Evolutionary conservation across 345 rosid species (phyloP).

Genomic region (Stellera chamaejasme): DNA sequence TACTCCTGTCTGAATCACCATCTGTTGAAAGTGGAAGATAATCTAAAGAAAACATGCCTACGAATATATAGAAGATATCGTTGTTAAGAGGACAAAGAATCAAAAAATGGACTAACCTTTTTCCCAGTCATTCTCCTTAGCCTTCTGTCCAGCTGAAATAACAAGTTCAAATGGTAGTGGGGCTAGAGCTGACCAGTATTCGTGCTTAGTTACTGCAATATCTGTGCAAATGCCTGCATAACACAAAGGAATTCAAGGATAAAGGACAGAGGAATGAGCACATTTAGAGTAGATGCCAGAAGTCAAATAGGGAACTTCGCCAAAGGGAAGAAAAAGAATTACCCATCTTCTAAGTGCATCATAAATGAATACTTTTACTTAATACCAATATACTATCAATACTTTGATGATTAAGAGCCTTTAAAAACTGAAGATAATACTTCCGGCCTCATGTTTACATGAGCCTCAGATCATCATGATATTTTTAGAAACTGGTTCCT

Average conservation of each 20-base stretch:
- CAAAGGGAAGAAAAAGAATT: not conserved
- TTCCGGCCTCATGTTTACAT: not conserved
- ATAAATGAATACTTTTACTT: not conserved
- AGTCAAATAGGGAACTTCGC: not conserved
- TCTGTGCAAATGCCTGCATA: slow-evolving; percentile 65
- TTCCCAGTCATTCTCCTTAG: slow-evolving; percentile 54
- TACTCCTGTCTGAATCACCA: slow-evolving; percentile 43
- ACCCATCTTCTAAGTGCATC: not conserved
- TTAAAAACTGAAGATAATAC: not conserved
- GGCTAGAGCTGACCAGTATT: slow-evolving; percentile 81
- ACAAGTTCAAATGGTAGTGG: slow-evolving; percentile 93
- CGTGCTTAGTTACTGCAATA: slow-evolving; percentile 64
- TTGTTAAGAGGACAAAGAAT: not conserved
- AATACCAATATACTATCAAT: not conserved
- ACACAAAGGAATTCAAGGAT: not conserved
- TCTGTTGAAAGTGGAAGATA: slow-evolving; percentile 2
- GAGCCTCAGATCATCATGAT: not conserved
- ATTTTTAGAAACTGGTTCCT: no score
- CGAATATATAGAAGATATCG: no score
- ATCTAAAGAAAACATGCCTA: no score
- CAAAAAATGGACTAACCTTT: slow-evolving; percentile 37
- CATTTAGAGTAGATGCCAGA: slow-evolving; percentile 3
- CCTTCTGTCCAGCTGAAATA: slow-evolving; percentile 87
- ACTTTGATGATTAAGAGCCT: no score
- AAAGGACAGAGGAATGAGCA: slow-evolving; percentile 13